Conservation (phyloP, 148 eudicot species). For the Cornus florida region DNA sequence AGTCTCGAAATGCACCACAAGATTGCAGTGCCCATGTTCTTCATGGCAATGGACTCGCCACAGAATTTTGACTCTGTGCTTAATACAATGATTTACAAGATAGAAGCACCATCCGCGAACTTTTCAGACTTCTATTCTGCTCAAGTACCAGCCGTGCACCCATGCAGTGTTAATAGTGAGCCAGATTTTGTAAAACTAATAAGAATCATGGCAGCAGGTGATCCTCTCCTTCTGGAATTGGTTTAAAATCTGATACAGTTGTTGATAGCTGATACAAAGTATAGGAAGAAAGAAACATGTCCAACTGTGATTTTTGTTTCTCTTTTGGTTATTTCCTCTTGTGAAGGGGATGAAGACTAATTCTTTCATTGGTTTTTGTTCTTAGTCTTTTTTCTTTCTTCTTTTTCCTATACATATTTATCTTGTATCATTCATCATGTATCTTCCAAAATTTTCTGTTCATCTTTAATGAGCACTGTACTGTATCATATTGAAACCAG, state of each 20-base stretch:
- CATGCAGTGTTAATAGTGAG: conserved; percentile 81
- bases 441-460: too few relatives aligned
- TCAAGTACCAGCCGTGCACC: conserved; percentile 78
- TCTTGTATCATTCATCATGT: neutral
- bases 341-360: neutral
- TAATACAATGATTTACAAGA: conserved; percentile 55
- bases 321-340: neutral
- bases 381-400: neutral
- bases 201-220: conserved; percentile 84
- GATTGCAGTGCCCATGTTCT: conserved; percentile 85
- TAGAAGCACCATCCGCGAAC: conserved; percentile 49
- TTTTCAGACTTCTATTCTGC: conserved; percentile 66
- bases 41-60: conserved; percentile 66
- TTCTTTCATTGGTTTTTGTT: neutral
- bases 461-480: too few relatives aligned
- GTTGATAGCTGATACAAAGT: neutral
- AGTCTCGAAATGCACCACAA: conserved; percentile 76
- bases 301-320: neutral
- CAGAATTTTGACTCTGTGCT: conserved; percentile 68
- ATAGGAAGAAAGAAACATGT: neutral
- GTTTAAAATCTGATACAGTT: conserved; percentile 35
- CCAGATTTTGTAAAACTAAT: conserved; percentile 80
- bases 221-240: conserved; percentile 83
- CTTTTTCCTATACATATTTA: neutral
- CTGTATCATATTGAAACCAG: too few relatives aligned